Evolutionary conservation across 2,329 filamentous ascomycete genomes (phyloP), one percentile per base, ranked within the genome.

Genomic region (Cyanodermella asteris): DNA sequence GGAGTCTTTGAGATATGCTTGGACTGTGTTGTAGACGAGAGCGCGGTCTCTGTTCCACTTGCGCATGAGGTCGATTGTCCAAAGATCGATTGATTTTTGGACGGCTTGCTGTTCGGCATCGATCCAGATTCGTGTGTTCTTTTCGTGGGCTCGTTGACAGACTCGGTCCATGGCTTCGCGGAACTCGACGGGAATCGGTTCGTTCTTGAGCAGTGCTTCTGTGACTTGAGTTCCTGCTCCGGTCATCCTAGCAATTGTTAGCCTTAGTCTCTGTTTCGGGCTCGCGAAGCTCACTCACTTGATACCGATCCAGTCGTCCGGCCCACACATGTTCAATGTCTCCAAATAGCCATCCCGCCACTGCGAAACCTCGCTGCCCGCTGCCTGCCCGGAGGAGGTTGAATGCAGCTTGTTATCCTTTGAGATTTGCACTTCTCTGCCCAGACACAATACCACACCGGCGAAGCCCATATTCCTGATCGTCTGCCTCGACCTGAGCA

Each of bases 81-180:
- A 63, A 11, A 42, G 34, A 34, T 63, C 59, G 31, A 64, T 64
- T 3, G 51, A 48, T 3, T 41, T 41, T 38, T 65, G 59, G 13
- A 62, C 46, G 5, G 48, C 47, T 36, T 61, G 53, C 34, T 64
- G 57, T 37, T 64, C 60, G 4, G 61, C 57, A 33, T 64, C 61
- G 25, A 64, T 48, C 33, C 57, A 50, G 25, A 64, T 43, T 10
- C 55, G 48, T 24, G 50, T 51, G 8, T 47, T 47, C 25, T 49
- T 48, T 9, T 45, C 41, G 23, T 47, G 43, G 3, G 56, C 52
- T 23, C 48, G 34, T 19, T 51, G 42, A 31, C 53, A 53, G 14
- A 59, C 51, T 16, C 42, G 40, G 19, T 46, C 41, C 36, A 61
- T 53, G 2, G 54, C 51, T 7, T 41, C 26, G 18, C 46, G 36